These are phyloP conservation scores for Auriculariales sp. DNA, from an alignment of 768 basidiomycete species.

Conservation along the genomic window DNA sequence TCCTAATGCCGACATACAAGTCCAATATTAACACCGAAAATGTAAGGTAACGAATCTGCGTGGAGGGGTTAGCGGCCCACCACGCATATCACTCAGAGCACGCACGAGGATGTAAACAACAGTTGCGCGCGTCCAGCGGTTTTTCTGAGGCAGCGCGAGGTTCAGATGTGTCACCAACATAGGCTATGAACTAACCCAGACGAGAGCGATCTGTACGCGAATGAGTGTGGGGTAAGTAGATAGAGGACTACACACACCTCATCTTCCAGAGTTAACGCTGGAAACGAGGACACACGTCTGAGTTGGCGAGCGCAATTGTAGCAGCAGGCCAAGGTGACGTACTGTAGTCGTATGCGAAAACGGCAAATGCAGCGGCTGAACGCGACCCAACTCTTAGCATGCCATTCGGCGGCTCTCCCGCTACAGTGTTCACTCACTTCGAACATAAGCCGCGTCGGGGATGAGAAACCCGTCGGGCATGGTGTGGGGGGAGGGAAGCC, in stretches of 20 bases:
- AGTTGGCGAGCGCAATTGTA: background rate
- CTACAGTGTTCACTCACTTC: background rate
- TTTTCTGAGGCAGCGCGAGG: background rate
- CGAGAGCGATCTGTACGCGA: background rate
- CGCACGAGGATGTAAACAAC: background rate
- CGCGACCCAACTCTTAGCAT: background rate
- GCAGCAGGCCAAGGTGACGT: background rate
- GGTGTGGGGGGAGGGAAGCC: background rate
- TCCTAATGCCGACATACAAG: background rate
- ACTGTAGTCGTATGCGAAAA: background rate
- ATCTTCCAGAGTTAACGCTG: background rate
- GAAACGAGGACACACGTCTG: background rate
- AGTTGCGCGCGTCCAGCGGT: background rate
- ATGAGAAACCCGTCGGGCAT: background rate
- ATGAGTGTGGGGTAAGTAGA: background rate
- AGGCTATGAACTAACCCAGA: background rate
- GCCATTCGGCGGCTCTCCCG: background rate
- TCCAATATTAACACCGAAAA: background rate
- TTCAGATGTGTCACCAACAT: background rate
- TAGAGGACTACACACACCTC: background rate
- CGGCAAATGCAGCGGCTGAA: background rate
- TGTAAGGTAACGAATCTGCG: background rate
- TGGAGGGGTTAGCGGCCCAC: background rate
- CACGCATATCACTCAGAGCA: background rate
- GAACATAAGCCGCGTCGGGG: background rate